Evolutionary conservation across 371 early-diverging fungal species (phyloP), one percentile per base, ranked within the genome.

Genomic region (Apophysomyces sp.): DNA sequence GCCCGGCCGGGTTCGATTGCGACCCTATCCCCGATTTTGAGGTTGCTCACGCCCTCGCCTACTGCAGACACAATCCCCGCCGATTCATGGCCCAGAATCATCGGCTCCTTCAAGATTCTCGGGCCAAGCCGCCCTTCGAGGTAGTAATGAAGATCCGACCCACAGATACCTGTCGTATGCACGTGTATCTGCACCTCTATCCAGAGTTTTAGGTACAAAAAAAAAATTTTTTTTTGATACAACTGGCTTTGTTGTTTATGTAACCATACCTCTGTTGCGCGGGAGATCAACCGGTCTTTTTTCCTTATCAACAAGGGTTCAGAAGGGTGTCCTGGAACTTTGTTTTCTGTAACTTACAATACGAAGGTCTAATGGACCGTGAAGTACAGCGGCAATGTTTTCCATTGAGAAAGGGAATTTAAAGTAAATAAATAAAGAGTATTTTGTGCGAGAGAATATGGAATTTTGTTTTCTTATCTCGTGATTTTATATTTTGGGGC

Each of bases 51-150:
- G 12, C 71, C 72, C 28, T 70, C 64, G 52, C 82, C 80, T 3
- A 79, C 66, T 15, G 74, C 65, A 34, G 73, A 69, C 12, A 82
- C 73, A 26, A 77, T 52, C 18, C 82, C 82, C 49, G 80, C 72
- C 55, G 73, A 73, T 61, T 82, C 82, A 54, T 79, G 80, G 1
- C 82, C 82, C 21, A 73, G 55, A 18, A 73, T 60, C 63, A 73
- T 64, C 1, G 69, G 70, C 18, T 61, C 52, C 5, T 56, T 55
- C 2, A 51, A 49, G 18, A 69, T 15, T 3, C 16, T 15, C 32
- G 53, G 36, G 15, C 70, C 65, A 26, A 69, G 40, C 0, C 61
- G 41, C 21, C 69, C 70, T 12, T 58, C 66, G 26, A 56, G 40
- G 36, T 66, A 70, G 26, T 66, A 70, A 30, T 70, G 70, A 18